Percentiles rank a stretch among this genome's conserved stretches.
Conservation (phyloP, 176 grass and related monocot genomes). For the Rhipidocladum racemiflorum region DNA sequence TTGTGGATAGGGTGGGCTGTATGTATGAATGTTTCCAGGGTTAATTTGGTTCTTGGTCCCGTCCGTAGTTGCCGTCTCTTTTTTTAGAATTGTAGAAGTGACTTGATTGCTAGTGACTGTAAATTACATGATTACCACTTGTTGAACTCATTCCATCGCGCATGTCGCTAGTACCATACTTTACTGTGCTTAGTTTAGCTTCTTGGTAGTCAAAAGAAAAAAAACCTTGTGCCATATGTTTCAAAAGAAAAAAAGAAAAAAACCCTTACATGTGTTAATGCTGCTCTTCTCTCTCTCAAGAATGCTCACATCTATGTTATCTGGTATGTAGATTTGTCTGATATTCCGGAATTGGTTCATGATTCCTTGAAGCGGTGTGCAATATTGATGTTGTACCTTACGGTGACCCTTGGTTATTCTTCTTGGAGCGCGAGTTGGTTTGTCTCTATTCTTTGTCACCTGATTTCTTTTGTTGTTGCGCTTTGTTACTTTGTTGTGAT, state of each 20-base stretch:
- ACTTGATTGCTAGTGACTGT: too few relatives aligned
- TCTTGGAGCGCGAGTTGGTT: conserved; percentile 85
- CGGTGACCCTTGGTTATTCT: conserved; percentile 82
- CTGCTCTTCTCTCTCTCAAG: not conserved
- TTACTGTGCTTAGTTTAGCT: conserved; percentile 19
- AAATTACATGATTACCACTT: not conserved
- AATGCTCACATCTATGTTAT: conserved; percentile 5
- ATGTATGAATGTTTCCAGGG: not conserved
- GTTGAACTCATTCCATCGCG: not conserved
- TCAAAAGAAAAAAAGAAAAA: too few relatives aligned
- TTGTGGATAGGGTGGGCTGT: not conserved
- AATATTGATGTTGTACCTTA: conserved; percentile 61
- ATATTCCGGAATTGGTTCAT: conserved; percentile 51
- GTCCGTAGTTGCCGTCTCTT: not conserved
- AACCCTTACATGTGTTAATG: not conserved
- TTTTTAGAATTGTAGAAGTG: too few relatives aligned
- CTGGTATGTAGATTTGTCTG: conserved; percentile 68
- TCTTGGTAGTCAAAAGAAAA: not conserved
- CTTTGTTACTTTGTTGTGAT: not conserved
- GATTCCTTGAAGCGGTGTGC: conserved; percentile 74
- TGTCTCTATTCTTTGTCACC: conserved; percentile 21
- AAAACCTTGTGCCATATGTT: not conserved
- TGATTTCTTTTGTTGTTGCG: not conserved
- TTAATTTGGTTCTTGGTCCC: not conserved
- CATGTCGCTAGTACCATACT: not conserved